Percentiles rank a stretch among this genome's conserved stretches.
phyloP scores from a whole-genome alignment of 1,284 basidiomycete genomes.

The Cutaneotrichosporon cavernicola region DNA sequence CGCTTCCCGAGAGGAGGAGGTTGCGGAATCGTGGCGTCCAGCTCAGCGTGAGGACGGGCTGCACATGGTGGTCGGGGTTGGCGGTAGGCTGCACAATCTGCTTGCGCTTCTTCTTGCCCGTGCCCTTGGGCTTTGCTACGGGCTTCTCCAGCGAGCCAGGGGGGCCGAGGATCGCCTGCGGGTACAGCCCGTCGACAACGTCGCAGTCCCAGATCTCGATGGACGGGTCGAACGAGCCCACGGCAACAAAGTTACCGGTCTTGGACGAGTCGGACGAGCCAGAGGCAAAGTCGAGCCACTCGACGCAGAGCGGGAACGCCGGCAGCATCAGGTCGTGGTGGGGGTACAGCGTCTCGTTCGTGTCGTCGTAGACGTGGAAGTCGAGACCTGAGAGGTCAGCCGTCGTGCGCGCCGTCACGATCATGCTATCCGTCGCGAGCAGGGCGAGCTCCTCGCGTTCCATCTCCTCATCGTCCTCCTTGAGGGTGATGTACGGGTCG shows the following conservation, averaged over 20 bases:
- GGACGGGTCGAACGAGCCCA: constrained; percentile 94
- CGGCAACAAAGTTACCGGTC: constrained; percentile 86
- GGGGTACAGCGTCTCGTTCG: constrained; percentile 87
- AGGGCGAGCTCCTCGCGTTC: constrained; percentile 91
- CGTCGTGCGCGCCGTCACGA: constrained; percentile 92
- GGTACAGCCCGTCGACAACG: constrained; percentile 90
- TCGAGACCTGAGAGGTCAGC: constrained; percentile 96
- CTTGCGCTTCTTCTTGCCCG: constrained; percentile 92
- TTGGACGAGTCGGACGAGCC: constrained; percentile 40
- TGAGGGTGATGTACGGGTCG: constrained; percentile 95
- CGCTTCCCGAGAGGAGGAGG: constrained; percentile 85
- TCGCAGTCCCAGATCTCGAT: constrained; percentile 99
- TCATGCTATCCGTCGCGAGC: constrained; percentile 83
- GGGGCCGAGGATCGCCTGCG: constrained; percentile 81
- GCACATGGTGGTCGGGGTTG: constrained; percentile 79
- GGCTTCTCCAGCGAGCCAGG: constrained; percentile 68
- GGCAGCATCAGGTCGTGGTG: constrained; percentile 99
- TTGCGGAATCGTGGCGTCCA: constrained; percentile 92
- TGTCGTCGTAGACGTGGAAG: constrained; percentile 90
- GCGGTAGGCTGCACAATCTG: constrained; percentile 70
- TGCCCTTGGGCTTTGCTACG: constrained; percentile 72
- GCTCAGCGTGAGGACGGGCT: constrained; percentile 84
- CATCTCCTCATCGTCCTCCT: constrained; percentile 77
- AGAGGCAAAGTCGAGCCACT: constrained; percentile 90
- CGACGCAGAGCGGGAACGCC: constrained; percentile 94